These are phyloP conservation scores for Phytopythium montanum DNA, from an alignment of 352 stramenopile species.

Conservation along the genomic window DNA sequence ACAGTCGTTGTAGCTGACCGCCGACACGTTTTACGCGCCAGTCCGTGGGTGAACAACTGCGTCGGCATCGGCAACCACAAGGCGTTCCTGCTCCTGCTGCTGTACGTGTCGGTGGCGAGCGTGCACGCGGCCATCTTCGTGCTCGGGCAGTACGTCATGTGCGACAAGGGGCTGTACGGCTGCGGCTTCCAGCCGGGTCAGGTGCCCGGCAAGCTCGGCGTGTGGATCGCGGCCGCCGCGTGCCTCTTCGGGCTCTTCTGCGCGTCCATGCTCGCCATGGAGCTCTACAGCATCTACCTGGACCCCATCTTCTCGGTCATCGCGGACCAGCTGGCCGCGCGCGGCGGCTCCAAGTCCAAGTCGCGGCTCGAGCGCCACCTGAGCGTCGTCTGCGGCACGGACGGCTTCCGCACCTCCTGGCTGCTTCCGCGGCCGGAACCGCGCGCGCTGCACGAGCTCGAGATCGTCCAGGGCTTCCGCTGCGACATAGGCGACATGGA, in stretches of 20 bases:
- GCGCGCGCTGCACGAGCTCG: constrained; percentile 45
- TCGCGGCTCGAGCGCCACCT: constrained; percentile 62
- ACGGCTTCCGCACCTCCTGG: constrained; percentile 63
- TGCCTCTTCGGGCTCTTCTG: constrained; percentile 78
- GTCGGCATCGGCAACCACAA: constrained; percentile 82
- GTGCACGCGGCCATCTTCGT: constrained; percentile 52
- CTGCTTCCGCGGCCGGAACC: constrained; percentile 46
- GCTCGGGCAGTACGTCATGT: constrained; percentile 44
- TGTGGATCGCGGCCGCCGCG: constrained; percentile 61
- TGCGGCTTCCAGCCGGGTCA: constrained; percentile 63
- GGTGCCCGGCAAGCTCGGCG: constrained; percentile 57
- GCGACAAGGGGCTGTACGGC: constrained; percentile 18
- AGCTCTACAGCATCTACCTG: constrained; percentile 72
- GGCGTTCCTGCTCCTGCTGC: constrained; percentile 75
- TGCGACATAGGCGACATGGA: constrained; percentile 14
- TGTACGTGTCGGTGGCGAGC: constrained; percentile 66
- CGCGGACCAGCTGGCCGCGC: constrained; percentile 46
- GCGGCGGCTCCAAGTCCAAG: constrained; percentile 53
- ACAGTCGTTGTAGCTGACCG: not conserved
- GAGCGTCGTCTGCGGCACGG: constrained; percentile 74
- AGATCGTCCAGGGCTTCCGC: constrained; percentile 60
- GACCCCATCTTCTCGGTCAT: constrained; percentile 53
- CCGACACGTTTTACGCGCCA: constrained; percentile 12
- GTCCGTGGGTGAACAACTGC: constrained; percentile 88
- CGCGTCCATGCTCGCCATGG: constrained; percentile 73